Evolutionary conservation across 1,284 basidiomycete genomes (phyloP).

Genomic region (Ustilago esculenta): DNA sequence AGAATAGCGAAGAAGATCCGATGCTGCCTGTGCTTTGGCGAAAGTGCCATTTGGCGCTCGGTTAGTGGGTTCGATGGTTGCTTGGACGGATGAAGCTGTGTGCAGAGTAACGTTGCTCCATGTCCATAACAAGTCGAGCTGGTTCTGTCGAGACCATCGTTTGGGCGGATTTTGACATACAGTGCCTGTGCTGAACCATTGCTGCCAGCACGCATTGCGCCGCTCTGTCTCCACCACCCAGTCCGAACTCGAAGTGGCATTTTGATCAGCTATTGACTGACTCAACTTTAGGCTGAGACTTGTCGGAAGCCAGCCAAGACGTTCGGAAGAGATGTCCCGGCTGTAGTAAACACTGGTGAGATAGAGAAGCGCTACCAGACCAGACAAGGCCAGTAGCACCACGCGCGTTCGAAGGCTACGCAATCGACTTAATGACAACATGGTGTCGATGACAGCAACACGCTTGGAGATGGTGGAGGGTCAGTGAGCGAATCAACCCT

Average conservation of each 20-base stretch:
- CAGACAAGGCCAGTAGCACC: constrained; percentile 17
- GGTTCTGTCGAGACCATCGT: constrained; percentile 10
- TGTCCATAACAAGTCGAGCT: constrained; percentile 22
- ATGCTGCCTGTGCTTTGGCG: background rate
- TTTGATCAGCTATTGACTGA: too few species aligned
- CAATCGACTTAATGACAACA: too few species aligned
- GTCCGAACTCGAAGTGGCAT: background rate
- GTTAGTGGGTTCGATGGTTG: too few species aligned
- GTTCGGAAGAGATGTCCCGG: constrained; percentile 1
- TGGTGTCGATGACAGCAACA: too few species aligned
- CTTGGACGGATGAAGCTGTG: too few species aligned
- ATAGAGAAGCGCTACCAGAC: constrained; percentile 14
- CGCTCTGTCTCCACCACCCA: background rate
- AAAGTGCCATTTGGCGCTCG: too few species aligned
- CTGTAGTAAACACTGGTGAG: constrained; percentile 8
- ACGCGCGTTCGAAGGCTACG: constrained; percentile 11
- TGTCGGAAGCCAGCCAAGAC: background rate
- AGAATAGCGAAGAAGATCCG: constrained; percentile 35
- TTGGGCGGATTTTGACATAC: constrained; percentile 9
- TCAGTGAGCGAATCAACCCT: too few species aligned
- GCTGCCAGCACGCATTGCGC: constrained; percentile 13
- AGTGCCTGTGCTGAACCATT: constrained; percentile 25
- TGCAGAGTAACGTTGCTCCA: constrained; percentile 20
- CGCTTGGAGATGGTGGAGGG: constrained; percentile 1
- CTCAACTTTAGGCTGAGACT: too few species aligned